A percentile compares a stretch with the other conserved stretches of the same genome.
These are phyloP conservation scores for Neofusicoccum sp. DNA, from an alignment of 2,329 filamentous ascomycete genomes.

Conservation along the genomic window DNA sequence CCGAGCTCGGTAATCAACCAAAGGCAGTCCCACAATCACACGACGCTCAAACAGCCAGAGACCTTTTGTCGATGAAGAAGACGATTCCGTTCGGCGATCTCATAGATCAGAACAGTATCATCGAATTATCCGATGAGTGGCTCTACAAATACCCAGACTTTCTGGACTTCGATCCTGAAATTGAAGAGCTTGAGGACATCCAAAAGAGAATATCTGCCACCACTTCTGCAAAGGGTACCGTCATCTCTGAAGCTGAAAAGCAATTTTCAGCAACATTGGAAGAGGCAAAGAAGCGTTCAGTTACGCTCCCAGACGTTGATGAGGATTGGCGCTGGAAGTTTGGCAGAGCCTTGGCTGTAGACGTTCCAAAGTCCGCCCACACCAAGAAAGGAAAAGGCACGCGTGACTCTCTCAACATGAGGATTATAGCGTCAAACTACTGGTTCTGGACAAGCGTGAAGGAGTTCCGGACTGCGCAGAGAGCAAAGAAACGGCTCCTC, in stretches of 20 bases:
- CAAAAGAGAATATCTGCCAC: not conserved
- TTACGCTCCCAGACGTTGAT: too few relatives aligned
- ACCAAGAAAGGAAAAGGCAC: not conserved
- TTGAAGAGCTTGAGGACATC: not conserved
- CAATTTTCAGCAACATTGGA: not conserved
- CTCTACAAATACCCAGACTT: conserved; percentile 10
- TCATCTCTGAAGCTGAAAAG: too few relatives aligned
- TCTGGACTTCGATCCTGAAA: not conserved
- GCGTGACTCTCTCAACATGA: not conserved
- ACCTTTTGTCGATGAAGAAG: conserved; percentile 1
- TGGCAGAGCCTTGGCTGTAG: too few relatives aligned
- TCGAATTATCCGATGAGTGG: conserved; percentile 15
- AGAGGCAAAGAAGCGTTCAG: too few relatives aligned
- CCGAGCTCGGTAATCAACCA: too few relatives aligned
- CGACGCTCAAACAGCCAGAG: not conserved
- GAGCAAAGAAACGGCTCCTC: conserved; percentile 11
- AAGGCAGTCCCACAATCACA: not conserved
- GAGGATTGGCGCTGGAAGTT: too few relatives aligned
- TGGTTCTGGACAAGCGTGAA: not conserved
- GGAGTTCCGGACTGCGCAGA: not conserved
- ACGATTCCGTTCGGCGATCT: conserved; percentile 2
- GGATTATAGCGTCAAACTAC: not conserved
- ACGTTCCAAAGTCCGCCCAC: not conserved
- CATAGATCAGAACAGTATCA: conserved; percentile 6
- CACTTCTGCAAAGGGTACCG: too few relatives aligned